Conservation (phyloP, 1,284 basidiomycete genomes). For the Sporisorium exsertum region DNA sequence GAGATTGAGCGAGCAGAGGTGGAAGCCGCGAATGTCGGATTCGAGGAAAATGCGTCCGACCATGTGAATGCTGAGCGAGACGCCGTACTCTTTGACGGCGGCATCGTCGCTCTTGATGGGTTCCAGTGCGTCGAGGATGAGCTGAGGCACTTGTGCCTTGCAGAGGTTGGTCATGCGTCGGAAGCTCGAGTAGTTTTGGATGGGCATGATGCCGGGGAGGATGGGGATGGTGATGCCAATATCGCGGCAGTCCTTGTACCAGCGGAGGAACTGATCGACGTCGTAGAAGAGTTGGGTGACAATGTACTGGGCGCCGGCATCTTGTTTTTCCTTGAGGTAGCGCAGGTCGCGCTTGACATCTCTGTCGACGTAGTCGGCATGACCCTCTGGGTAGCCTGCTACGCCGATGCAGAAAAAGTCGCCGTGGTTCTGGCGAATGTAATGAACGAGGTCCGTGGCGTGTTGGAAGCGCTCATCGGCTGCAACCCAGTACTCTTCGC, state of each 20-base stretch:
- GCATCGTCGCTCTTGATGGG: conserved; percentile 82
- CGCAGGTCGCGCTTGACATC: conserved; percentile 78
- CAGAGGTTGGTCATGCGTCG: conserved; percentile 89
- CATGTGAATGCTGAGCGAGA: conserved; percentile 75
- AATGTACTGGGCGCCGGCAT: conserved; percentile 95
- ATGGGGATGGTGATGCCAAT: conserved; percentile 89
- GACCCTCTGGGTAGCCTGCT: conserved; percentile 93
- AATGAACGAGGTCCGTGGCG: conserved; percentile 88
- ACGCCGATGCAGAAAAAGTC: conserved; percentile 91
- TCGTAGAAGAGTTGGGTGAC: conserved; percentile 99
- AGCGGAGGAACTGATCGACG: conserved; percentile 73
- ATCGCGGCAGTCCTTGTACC: conserved; percentile 51
- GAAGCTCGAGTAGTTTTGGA: conserved; percentile 95
- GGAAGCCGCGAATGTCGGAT: conserved; percentile 82
- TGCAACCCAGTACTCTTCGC: conserved; percentile 90
- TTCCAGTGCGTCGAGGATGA: conserved; percentile 79
- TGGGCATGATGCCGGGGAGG: conserved; percentile 96
- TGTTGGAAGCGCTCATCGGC: conserved; percentile 87
- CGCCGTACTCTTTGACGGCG: conserved; percentile 87
- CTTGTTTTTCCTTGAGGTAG: conserved; percentile 87
- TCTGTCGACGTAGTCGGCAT: conserved; percentile 75
- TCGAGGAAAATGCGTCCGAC: conserved; percentile 75
- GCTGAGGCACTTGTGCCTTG: conserved; percentile 81
- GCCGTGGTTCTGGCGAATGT: conserved; percentile 88
- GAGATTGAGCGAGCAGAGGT: conserved; percentile 96